These are phyloP conservation scores for Fomitopsis serialis DNA, from an alignment of 768 basidiomycete genomes.

Conservation along the genomic window DNA sequence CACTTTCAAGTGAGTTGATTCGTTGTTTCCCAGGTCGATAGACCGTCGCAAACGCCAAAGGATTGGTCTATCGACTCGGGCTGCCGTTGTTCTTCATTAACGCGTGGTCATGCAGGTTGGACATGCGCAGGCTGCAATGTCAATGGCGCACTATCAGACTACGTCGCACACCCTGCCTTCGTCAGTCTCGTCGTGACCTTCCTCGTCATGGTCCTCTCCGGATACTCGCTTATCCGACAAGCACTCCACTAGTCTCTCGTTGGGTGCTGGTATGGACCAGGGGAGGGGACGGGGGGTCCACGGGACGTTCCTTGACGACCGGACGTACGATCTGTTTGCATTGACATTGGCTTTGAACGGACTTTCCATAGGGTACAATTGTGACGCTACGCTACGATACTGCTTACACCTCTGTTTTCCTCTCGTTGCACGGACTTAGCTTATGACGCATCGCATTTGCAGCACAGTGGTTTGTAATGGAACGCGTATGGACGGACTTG, in stretches of 20 bases:
- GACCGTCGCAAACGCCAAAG: neutral
- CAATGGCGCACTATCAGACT: slow-evolving; percentile 30
- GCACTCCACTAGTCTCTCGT: slow-evolving; percentile 15
- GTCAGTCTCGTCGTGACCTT: slow-evolving; percentile 50
- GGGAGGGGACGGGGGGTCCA: too few species aligned
- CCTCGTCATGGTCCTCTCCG: slow-evolving; percentile 63
- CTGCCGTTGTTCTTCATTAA: neutral
- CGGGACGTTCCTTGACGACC: neutral
- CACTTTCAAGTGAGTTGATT: slow-evolving; percentile 39
- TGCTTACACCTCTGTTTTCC: neutral
- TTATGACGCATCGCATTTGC: neutral
- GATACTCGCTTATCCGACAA: slow-evolving; percentile 49
- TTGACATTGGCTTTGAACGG: slow-evolving; percentile 1
- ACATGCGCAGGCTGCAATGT: slow-evolving; percentile 44
- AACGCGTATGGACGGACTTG: neutral
- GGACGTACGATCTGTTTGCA: neutral
- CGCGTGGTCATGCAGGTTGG: slow-evolving; percentile 40
- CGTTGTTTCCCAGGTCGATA: neutral
- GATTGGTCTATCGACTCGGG: too few species aligned
- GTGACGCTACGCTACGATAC: slow-evolving; percentile 2
- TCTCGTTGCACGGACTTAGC: neutral
- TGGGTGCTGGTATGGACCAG: too few species aligned
- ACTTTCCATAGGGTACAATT: neutral
- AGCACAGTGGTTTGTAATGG: neutral
- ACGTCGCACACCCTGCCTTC: slow-evolving; percentile 47